A percentile compares a stretch with the other conserved stretches of the same genome.
phyloP scores from a whole-genome alignment of 108 stramenopile species.

The Cyclostephanos invisitatus region DNA sequence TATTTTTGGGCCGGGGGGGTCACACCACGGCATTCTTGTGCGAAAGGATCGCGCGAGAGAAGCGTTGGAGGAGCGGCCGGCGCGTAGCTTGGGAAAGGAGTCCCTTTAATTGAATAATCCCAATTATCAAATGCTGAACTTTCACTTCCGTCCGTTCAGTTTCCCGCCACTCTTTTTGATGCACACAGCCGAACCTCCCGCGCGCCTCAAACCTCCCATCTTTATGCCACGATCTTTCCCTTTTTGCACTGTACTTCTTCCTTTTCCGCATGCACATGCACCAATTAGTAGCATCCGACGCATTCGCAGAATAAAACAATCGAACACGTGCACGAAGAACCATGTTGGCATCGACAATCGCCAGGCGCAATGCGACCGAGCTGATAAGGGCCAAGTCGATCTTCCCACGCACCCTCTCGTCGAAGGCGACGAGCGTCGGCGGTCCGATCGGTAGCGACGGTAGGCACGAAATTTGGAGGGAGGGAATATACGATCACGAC shows the following conservation, averaged over 20 bases:
- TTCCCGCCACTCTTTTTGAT: too few relatives aligned
- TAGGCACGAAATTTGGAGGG: conserved; percentile 90
- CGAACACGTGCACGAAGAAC: too few relatives aligned
- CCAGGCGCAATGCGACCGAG: conserved; percentile 13
- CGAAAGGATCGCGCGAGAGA: too few relatives aligned
- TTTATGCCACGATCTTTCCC: too few relatives aligned
- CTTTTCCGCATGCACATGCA: too few relatives aligned
- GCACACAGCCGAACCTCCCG: too few relatives aligned
- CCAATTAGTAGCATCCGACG: too few relatives aligned
- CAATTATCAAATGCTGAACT: conserved; percentile 8
- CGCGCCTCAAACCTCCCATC: too few relatives aligned
- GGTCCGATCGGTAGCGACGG: conserved; percentile 83
- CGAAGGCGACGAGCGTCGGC: conserved; percentile 33
- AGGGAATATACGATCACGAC: conserved; percentile 89
- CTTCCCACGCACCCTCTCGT: conserved; percentile 32
- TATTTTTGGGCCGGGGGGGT: not conserved
- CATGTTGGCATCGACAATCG: conserved; percentile 34
- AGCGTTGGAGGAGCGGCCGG: not conserved
- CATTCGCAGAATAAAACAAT: too few relatives aligned
- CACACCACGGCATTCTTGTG: not conserved
- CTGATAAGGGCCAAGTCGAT: conserved; percentile 2
- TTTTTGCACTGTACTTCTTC: too few relatives aligned
- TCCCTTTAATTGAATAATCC: not conserved
- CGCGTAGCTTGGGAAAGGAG: not conserved
- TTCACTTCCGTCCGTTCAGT: not conserved